Evolutionary conservation across 2,329 filamentous ascomycete genomes (phyloP), one percentile per base, ranked within the genome.

Genomic region (Aspergillus caelatus): DNA sequence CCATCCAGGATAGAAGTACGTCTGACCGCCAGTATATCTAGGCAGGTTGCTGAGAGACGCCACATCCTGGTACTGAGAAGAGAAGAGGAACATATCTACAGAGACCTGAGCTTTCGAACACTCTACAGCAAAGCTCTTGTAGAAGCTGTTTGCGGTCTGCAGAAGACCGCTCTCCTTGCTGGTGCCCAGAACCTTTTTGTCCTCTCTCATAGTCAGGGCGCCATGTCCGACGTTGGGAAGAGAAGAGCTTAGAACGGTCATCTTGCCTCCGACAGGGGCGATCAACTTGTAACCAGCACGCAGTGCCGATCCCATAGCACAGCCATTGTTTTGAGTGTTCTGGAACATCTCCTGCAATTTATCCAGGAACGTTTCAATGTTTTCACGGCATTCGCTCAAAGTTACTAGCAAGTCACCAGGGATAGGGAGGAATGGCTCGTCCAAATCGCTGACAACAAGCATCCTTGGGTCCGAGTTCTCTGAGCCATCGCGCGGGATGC

Each of bases 21-120:
- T 99, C 77, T 98, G 95, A 26, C 95, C 95, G 77, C 94, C 95
- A 28, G 95, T 98, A 77, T 98, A 99, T 71, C 95, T 86, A 54
- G 95, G 95, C 56, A 99, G 84, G 78, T 97, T 97, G 83, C 93
- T 97, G 60, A 99, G 84, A 36, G 94, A 97, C 6, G 95, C 95
- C 58, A 99, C 95, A 76, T 99, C 95, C 79, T 98, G 95, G 78
- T 99, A 97, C 76, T 95, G 92, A 19, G 93, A 94, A 4, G 92
- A 95, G 81, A 97, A 97, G 57, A 97, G 84, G 83, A 97, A 97
- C 94, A 97, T 97, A 77, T 97, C 94, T 70, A 99, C 93, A 0
- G 94, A 98, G 32, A 99, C 95, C 79, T 99, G 95, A 70, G 96
- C 96, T 83, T 99, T 99, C 43, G 94, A 97, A 80, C 95, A 99